A percentile compares a stretch with the other conserved stretches of the same genome.
phyloP scores from a whole-genome alignment of 768 basidiomycete species.

The Serendipita sp. region DNA sequence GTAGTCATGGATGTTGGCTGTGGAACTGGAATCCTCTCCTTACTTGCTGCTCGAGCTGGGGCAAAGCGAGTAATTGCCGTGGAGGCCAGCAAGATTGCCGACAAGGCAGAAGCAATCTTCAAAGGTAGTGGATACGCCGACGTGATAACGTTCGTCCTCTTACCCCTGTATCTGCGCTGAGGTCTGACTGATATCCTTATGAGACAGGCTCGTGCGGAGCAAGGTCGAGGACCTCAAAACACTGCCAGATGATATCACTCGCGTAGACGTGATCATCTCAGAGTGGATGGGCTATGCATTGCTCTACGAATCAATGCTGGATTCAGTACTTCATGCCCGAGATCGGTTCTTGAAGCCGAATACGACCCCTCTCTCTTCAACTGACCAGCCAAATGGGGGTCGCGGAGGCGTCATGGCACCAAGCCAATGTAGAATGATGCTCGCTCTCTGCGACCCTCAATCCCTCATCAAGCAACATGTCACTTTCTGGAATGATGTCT shows the following conservation, averaged over 20 bases:
- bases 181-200: background rate
- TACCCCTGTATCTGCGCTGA: background rate
- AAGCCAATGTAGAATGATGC: constrained; percentile 70
- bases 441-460: constrained; percentile 63
- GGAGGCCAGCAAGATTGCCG: constrained; percentile 73
- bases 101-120: constrained; percentile 62
- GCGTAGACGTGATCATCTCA: constrained; percentile 89
- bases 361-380: constrained; percentile 12
- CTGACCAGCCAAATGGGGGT: background rate
- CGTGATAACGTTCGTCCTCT: constrained; percentile 35
- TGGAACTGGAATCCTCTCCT: constrained; percentile 81
- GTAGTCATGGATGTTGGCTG: constrained; percentile 91
- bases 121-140: constrained; percentile 41
- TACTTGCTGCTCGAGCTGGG: constrained; percentile 79
- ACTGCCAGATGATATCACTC: constrained; percentile 49
- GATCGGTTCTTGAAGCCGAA: constrained; percentile 63
- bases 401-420: constrained; percentile 67
- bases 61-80: constrained; percentile 83
- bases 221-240: constrained; percentile 71
- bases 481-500: constrained; percentile 79
- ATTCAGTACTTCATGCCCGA: constrained; percentile 78
- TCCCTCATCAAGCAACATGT: constrained; percentile 69
- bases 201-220: constrained; percentile 55
- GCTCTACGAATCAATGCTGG: constrained; percentile 94
- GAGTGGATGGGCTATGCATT: constrained; percentile 97